Evolutionary conservation across 108 stramenopile genomes (phyloP).

Genomic region (Fistulifera solaris): DNA sequence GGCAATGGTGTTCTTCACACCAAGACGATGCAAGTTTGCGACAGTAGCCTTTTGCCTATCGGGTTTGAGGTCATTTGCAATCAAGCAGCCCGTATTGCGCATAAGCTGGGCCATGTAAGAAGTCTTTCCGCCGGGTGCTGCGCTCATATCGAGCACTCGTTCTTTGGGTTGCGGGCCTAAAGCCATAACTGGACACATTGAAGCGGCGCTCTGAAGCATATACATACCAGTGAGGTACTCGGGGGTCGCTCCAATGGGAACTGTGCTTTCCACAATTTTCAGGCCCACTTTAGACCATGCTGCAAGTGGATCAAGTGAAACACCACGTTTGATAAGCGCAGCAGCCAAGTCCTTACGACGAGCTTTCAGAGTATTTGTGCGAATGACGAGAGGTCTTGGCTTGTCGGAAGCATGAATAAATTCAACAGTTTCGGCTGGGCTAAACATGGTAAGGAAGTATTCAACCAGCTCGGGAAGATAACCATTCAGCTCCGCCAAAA

Average conservation of each 20-base stretch:
- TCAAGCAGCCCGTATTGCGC: constrained; percentile 91
- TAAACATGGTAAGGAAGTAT: constrained; percentile 92
- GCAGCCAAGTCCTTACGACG: constrained; percentile 94
- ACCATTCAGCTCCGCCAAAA: constrained; percentile 91
- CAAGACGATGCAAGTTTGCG: constrained; percentile 96
- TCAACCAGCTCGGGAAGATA: constrained; percentile 94
- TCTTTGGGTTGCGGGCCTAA: constrained; percentile 91
- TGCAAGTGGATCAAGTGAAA: constrained; percentile 93
- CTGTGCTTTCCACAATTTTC: constrained; percentile 93
- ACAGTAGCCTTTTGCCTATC: constrained; percentile 96
- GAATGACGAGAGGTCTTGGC: constrained; percentile 91
- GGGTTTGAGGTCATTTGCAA: constrained; percentile 93
- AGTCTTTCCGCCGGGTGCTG: constrained; percentile 98
- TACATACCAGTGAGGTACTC: constrained; percentile 99
- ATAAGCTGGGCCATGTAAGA: constrained; percentile 96
- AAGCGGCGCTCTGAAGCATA: constrained; percentile 98
- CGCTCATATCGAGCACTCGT: constrained; percentile 92
- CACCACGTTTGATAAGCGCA: constrained; percentile 95
- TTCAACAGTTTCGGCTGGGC: constrained; percentile 87
- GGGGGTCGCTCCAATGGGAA: constrained; percentile 98
- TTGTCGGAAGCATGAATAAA: constrained; percentile 95
- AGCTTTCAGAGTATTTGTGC: constrained; percentile 97
- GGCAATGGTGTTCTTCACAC: constrained; percentile 88
- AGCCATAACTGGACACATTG: constrained; percentile 96
- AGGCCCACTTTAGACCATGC: constrained; percentile 97